phyloP scores from a whole-genome alignment of 1,284 basidiomycete genomes.

The Phellopilus nigrolimitatus region DNA sequence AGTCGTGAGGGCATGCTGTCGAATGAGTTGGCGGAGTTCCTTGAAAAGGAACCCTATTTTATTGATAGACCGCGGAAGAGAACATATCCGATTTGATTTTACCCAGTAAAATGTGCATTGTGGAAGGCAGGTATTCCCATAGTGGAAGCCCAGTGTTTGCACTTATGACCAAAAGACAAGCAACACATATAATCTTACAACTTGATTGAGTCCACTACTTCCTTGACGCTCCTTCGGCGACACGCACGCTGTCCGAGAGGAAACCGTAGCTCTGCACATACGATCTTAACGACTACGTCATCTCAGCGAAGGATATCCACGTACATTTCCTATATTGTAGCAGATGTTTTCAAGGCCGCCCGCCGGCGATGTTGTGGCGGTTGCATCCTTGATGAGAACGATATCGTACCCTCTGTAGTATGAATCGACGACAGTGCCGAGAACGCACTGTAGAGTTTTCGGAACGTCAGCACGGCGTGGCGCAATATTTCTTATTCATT shows the following conservation, averaged over 20 bases:
- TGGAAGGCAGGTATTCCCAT: too few species aligned
- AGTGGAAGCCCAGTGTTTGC: neutral
- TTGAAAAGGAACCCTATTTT: too few species aligned
- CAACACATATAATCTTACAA: neutral
- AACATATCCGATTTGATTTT: too few species aligned
- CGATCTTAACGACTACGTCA: slow-evolving; percentile 1
- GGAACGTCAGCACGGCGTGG: neutral
- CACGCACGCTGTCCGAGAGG: slow-evolving; percentile 45
- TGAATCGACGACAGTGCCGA: slow-evolving; percentile 58
- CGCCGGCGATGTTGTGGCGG: slow-evolving; percentile 56
- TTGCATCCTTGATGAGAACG: slow-evolving; percentile 50
- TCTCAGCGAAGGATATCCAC: slow-evolving; percentile 23
- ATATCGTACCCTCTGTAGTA: slow-evolving; percentile 63
- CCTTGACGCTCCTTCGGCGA: slow-evolving; percentile 24
- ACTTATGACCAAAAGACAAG: neutral
- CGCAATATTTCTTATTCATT: neutral
- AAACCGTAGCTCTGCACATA: slow-evolving; percentile 51
- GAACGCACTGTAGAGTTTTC: slow-evolving; percentile 62
- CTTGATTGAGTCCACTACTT: neutral
- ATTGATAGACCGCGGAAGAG: too few species aligned
- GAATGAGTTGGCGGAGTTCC: too few species aligned
- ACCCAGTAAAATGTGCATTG: too few species aligned
- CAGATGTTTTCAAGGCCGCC: slow-evolving; percentile 57
- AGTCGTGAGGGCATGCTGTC: too few species aligned
- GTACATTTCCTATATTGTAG: slow-evolving; percentile 51